These are phyloP conservation scores for Maudiozyma turicensis DNA, from an alignment of 805 yeast species.

Conservation along the genomic window DNA sequence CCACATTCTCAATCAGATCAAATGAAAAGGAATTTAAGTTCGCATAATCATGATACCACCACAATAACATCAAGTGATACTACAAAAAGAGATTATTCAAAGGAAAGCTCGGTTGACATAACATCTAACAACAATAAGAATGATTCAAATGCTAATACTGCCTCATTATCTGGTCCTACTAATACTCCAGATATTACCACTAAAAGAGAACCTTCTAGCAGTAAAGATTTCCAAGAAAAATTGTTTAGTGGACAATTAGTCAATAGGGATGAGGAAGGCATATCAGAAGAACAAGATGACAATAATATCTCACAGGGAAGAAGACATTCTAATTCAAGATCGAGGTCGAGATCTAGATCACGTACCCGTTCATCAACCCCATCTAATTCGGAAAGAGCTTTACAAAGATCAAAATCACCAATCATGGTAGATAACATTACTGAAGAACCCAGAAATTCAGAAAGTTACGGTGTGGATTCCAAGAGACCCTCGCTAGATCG, in stretches of 20 bases:
- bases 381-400: background rate
- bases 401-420: background rate
- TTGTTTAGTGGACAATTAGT: conserved; percentile 29
- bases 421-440: background rate
- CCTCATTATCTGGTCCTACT: background rate
- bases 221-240: conserved; percentile 26
- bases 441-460: background rate
- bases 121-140: background rate
- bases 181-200: background rate
- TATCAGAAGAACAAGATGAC: background rate
- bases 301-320: background rate
- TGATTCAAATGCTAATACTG: background rate
- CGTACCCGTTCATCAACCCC: too few species aligned
- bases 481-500: background rate
- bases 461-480: background rate
- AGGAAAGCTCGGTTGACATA: background rate
- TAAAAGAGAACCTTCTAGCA: background rate
- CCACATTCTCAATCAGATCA: background rate
- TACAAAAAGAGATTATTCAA: background rate
- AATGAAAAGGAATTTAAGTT: background rate
- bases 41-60: background rate
- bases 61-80: background rate
- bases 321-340: background rate
- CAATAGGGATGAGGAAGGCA: conserved; percentile 23
- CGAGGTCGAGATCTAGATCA: background rate